Percentiles rank a stretch among this genome's conserved stretches.
Evolutionary conservation across 371 early-diverging fungal species (phyloP).

Genomic region (Mycotypha africana): DNA sequence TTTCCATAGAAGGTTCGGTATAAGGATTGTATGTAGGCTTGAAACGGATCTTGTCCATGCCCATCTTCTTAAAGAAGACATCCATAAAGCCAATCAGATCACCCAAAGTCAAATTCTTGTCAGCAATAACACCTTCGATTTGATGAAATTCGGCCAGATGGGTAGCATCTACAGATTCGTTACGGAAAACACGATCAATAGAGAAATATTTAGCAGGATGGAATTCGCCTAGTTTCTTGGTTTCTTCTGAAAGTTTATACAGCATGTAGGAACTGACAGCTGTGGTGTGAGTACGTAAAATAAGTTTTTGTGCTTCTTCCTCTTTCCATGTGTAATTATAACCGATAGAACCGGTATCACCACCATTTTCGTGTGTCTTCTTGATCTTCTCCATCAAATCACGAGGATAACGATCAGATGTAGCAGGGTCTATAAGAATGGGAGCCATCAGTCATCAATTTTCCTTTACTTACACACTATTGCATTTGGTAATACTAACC

Average conservation of each 20-base stretch:
- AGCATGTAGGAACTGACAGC: conserved; percentile 95
- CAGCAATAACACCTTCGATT: conserved; percentile 99
- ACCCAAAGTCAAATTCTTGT: conserved; percentile 92
- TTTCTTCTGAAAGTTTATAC: conserved; percentile 87
- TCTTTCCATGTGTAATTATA: conserved; percentile 94
- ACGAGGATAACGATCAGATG: conserved; percentile 71
- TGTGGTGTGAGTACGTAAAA: conserved; percentile 99
- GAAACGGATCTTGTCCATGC: conserved; percentile 93
- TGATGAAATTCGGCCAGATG: conserved; percentile 99
- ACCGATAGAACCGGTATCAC: conserved; percentile 94
- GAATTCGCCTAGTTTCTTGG: conserved; percentile 61
- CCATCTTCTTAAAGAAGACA: conserved; percentile 98
- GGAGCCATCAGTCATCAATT: not conserved
- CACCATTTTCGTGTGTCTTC: conserved; percentile 92
- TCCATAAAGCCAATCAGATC: conserved; percentile 98
- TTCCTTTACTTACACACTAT: not conserved
- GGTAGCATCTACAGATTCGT: conserved; percentile 99
- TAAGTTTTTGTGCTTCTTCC: conserved; percentile 93
- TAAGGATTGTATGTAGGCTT: conserved; percentile 99
- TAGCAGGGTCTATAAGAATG: conserved; percentile 65
- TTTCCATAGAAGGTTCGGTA: conserved; percentile 99
- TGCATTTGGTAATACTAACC: conserved; percentile 17
- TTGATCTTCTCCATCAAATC: conserved; percentile 92
- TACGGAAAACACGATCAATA: conserved; percentile 99
- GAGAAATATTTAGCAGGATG: conserved; percentile 98